Evolutionary conservation across 495 filamentous ascomycete genomes (phyloP).

Genomic region (Penicillium coffeae): DNA sequence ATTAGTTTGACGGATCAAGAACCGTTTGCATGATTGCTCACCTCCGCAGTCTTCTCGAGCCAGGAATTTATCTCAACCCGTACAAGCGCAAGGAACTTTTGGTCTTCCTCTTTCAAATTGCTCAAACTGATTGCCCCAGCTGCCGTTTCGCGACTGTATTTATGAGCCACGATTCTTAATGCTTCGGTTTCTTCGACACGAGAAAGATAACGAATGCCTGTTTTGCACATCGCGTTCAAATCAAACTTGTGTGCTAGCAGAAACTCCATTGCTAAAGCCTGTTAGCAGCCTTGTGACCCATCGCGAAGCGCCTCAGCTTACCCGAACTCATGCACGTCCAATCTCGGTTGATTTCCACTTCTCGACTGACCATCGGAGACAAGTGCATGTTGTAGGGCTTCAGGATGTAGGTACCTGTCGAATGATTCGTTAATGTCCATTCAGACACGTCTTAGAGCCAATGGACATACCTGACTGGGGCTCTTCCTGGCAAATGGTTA

Average conservation of each 20-base stretch:
- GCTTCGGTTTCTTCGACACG: slow-evolving; percentile 55
- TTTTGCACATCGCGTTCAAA: slow-evolving; percentile 51
- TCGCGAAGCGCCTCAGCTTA: slow-evolving; percentile 19
- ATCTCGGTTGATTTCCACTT: slow-evolving; percentile 51
- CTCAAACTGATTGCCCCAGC: slow-evolving; percentile 45
- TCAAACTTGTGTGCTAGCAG: slow-evolving; percentile 59
- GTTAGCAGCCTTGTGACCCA: slow-evolving; percentile 1
- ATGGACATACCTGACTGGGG: slow-evolving; percentile 31
- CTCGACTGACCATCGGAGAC: slow-evolving; percentile 49
- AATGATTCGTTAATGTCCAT: slow-evolving; percentile 2
- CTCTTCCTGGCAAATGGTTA: slow-evolving; percentile 63
- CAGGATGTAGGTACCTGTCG: slow-evolving; percentile 51
- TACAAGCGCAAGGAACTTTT: slow-evolving; percentile 52
- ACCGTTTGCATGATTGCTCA: too few species aligned
- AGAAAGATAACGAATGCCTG: slow-evolving; percentile 68
- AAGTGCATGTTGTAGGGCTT: slow-evolving; percentile 69
- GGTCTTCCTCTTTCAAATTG: slow-evolving; percentile 49
- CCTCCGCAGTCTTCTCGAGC: too few species aligned
- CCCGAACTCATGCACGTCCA: slow-evolving; percentile 51
- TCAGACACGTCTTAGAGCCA: background rate
- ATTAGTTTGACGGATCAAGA: background rate
- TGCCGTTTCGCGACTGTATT: slow-evolving; percentile 29
- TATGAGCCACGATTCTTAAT: slow-evolving; percentile 18
- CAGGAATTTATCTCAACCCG: slow-evolving; percentile 48
- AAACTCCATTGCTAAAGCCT: slow-evolving; percentile 53